Percentiles rank a stretch among this genome's conserved stretches.
Evolutionary conservation across 2,329 filamentous ascomycete species (phyloP).

Genomic region (Byssothecium circinans): DNA sequence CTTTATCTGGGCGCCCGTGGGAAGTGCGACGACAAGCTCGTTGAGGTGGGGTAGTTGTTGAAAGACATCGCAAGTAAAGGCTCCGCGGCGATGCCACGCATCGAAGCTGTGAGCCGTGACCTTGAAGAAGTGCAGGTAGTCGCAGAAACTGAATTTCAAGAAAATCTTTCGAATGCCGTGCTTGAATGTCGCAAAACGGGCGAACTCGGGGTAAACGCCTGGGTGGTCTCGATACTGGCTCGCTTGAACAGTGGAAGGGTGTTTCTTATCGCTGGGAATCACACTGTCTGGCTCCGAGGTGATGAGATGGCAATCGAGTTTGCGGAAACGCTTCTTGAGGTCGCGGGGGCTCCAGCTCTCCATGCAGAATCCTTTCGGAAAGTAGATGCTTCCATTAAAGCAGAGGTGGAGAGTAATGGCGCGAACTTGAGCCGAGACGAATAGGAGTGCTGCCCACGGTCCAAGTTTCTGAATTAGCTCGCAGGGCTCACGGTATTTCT

Average conservation of each 20-base stretch:
- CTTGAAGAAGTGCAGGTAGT: conserved; percentile 31
- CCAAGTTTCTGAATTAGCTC: conserved; percentile 24
- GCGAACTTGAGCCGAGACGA: conserved; percentile 28
- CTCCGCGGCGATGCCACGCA: not conserved
- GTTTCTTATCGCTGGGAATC: conserved; percentile 1
- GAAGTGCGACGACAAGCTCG: conserved; percentile 22
- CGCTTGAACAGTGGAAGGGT: conserved; percentile 2
- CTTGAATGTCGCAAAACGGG: conserved; percentile 23
- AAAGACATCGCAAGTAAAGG: conserved; percentile 20
- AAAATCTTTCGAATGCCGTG: conserved; percentile 30
- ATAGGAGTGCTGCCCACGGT: conserved; percentile 17
- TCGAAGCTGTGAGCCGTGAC: conserved; percentile 19
- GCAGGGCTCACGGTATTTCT: not conserved
- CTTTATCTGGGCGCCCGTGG: not conserved
- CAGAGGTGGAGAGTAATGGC: conserved; percentile 23
- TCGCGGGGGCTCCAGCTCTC: not conserved
- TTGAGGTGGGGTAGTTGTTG: conserved; percentile 24
- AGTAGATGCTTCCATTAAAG: conserved; percentile 16
- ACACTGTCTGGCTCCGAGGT: conserved; percentile 10
- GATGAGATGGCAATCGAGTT: conserved; percentile 22
- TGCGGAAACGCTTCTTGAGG: conserved; percentile 10
- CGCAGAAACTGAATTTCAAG: conserved; percentile 21
- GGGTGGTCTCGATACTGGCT: conserved; percentile 21
- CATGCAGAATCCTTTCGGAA: conserved; percentile 13
- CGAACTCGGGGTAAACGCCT: conserved; percentile 23